Evolutionary conservation across 805 yeast species (phyloP), one percentile per base, ranked within the genome.

Genomic region (Sporopachydermia quercuum): DNA sequence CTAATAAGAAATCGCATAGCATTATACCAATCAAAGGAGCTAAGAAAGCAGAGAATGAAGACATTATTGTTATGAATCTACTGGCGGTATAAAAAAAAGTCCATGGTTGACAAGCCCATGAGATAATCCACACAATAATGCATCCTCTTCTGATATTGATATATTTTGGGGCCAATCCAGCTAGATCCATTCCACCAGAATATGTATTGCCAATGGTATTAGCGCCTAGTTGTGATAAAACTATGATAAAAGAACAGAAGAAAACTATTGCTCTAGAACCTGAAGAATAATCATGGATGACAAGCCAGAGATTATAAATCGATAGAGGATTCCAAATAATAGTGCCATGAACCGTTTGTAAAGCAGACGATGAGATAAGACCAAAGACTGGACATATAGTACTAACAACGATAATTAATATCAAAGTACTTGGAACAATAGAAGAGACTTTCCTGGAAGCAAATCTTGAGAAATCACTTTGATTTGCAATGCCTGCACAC

Each of bases 101-200:
- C 71, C 71, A 65, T 6, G 71, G 71, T 43, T 60, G 62, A 19
- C 56, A 46, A 8, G 51, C 53, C 54, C 61, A 55, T 18, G 62
- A 55, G 2, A 63, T 48, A 37, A 61, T 47, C 3, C 64, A 53
- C 16, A 58, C 45, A 36, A 51, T 39, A 19, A 53, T 54, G 19
- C 71, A 66, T 15, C 76, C 78, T 35, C 73, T 53, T 35, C 56
- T 54, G 38, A 68, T 56, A 45, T 62, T 62, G 44, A 68, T 49
- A 43, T 58, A 64, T 41, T 56, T 54, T 14, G 73, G 73, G 38
- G 61, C 56, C 43, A 70, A 46, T 41, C 68, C 74, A 17, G 71
- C 63, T 45, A 71, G 47, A 44, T 70, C 75, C 58, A 68, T 71
- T 14, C 72, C 74, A 8, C 69, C 70, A 37, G 70, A 58, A 35